Evolutionary conservation across 345 rosid species (phyloP).

Genomic region (Brassica napus): Da-Ae NC_063450.1:36874001-36874500

Average conservation of each 20-base stretch:
- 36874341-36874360: neutral
- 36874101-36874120: neutral
- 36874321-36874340: neutral
- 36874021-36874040: neutral
- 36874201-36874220: neutral
- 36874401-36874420: neutral
- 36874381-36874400: neutral
- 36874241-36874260: neutral
- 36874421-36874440: neutral
- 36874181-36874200: neutral
- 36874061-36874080: neutral
- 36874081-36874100: neutral
- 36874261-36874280: neutral
- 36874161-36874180: neutral
- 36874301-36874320: neutral
- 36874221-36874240: neutral
- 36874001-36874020: neutral
- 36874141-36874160: neutral
- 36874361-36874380: neutral
- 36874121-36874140: neutral
- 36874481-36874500: neutral
- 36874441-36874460: neutral
- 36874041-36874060: neutral
- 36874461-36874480: neutral
- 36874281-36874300: neutral